Base-by-base conservation (phyloP, 2,329 filamentous ascomycete species). In the Cordyceps pruinosa region DNA sequence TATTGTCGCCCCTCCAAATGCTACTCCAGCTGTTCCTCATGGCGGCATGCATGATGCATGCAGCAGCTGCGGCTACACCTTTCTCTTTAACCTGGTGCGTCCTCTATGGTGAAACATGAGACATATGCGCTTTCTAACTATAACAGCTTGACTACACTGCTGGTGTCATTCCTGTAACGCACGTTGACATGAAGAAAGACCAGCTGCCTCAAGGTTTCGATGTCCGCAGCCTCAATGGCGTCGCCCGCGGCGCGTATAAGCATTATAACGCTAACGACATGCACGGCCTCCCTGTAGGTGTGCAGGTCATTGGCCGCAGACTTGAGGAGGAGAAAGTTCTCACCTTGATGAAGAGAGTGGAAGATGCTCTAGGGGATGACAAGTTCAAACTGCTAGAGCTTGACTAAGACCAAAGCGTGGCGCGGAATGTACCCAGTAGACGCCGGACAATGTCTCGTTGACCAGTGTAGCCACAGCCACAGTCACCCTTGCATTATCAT, bases 301-400 rank as follows among this genome's bases (percentile, higher is more conserved):
- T 97, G 8, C 91, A 96, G 71, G 78, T 96, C 25, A 86, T 96
- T 0, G 90, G 90, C 0, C 78, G 87, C 42, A 78, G 90, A 35
- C 73, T 95, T 64, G 86, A 94, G 67, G 91, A 96, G 70, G 90
- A 96, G 73, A 94, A 93, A 75, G 89, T 96, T 0, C 72, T 96
- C 50, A 84, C 86, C 0, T 78, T 87, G 15, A 96, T 96, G 90
- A 80, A 86, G 71, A 79, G 81, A 56, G 78, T 96, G 3, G 90
- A 96, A 71, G 80, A 85, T 60, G 88, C 88, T 0, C 71, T 96
- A 23, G 87, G 78, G 0, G 73, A 79, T 9, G 73, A 80, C 23
- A 80, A 73, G 65, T 84, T 83, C 61, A 61, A 75, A 60, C 67
- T 80, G 10, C 66, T 85, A 50, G 76, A 79, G 25, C 63, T 80